phyloP scores from a whole-genome alignment of 2,329 filamentous ascomycete genomes.

The Fusarium sp. region DNA sequence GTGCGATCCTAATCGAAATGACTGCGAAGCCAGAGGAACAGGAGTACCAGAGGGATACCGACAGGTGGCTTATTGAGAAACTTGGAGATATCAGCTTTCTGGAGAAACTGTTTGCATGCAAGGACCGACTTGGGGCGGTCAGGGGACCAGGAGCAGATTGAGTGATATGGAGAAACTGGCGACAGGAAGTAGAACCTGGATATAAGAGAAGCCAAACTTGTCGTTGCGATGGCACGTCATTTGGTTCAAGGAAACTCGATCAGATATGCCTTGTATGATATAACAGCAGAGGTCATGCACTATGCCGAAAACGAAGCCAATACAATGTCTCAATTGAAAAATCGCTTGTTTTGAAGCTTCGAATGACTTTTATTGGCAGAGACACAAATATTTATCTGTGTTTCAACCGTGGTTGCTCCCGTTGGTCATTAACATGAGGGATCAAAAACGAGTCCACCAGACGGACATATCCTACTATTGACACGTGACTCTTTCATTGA shows the following conservation, averaged over 20 bases:
- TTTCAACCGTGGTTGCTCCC: background rate
- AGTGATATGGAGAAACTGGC: background rate
- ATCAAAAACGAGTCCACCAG: background rate
- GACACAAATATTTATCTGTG: background rate
- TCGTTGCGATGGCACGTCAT: background rate
- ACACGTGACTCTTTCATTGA: background rate
- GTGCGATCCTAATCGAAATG: slow-evolving; percentile 38
- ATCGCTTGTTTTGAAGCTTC: background rate
- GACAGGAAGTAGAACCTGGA: background rate
- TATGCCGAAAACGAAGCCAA: background rate
- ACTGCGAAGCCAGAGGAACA: slow-evolving; percentile 34
- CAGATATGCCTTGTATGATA: background rate
- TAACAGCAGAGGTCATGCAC: background rate
- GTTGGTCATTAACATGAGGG: background rate
- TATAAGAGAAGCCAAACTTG: background rate
- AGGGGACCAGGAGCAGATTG: background rate
- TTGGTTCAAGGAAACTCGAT: background rate
- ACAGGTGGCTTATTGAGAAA: slow-evolving; percentile 39
- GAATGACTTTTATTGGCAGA: background rate
- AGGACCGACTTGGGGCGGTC: slow-evolving; percentile 1
- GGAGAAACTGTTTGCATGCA: slow-evolving; percentile 17
- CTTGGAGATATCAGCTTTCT: slow-evolving; percentile 39
- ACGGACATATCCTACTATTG: background rate
- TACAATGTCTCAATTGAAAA: background rate
- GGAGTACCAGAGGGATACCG: slow-evolving; percentile 12